phyloP scores from a whole-genome alignment of 352 stramenopile genomes.

The Phytophthora idaei region DNA sequence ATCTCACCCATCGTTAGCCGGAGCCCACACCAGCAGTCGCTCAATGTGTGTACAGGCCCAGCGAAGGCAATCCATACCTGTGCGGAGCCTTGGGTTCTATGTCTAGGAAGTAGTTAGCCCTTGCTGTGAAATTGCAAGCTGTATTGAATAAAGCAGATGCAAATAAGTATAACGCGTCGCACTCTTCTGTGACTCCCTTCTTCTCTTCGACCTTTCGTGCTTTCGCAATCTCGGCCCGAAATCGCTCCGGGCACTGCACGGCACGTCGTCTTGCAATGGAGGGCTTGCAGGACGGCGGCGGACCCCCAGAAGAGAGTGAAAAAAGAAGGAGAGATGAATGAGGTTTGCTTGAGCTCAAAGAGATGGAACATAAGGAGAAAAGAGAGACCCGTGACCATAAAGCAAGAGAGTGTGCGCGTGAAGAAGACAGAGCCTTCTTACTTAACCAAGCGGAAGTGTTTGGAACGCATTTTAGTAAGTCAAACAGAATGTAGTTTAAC shows the following conservation, averaged over 20 bases:
- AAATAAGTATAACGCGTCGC: neutral
- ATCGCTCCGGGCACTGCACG: neutral
- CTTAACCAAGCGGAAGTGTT: slow-evolving; percentile 6
- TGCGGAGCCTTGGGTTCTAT: neutral
- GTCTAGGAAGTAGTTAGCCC: neutral
- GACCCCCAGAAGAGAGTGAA: neutral
- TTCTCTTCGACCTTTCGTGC: neutral
- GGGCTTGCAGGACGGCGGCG: too few relatives aligned
- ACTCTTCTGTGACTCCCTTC: neutral
- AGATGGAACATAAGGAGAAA: slow-evolving; percentile 15
- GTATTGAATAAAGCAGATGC: neutral
- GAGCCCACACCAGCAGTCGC: too few relatives aligned
- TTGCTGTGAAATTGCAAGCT: neutral
- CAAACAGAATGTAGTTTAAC: slow-evolving; percentile 3
- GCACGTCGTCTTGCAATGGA: too few relatives aligned
- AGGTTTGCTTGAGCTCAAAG: slow-evolving; percentile 8
- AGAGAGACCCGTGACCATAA: slow-evolving; percentile 2
- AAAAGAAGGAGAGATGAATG: slow-evolving; percentile 10
- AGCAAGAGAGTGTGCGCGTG: slow-evolving; percentile 4
- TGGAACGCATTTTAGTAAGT: slow-evolving; percentile 13
- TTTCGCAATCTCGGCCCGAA: neutral
- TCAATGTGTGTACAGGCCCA: too few relatives aligned
- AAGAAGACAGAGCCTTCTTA: slow-evolving; percentile 11
- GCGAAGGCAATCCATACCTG: too few relatives aligned
- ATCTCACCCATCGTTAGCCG: neutral